phyloP scores from a whole-genome alignment of 805 yeast species.

The Millerozyma acaciae region DNA sequence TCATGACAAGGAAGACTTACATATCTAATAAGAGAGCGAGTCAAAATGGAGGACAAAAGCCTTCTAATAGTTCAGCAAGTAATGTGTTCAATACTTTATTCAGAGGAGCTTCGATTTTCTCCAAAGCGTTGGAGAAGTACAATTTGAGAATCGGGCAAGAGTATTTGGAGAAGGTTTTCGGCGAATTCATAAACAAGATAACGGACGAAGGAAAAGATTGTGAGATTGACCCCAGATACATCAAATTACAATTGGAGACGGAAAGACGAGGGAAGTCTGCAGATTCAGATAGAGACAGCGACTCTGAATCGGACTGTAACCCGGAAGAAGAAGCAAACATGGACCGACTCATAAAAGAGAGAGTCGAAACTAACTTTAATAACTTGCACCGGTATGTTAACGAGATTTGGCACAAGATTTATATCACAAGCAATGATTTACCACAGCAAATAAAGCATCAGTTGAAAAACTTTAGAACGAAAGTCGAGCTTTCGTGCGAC shows the following conservation, averaged over 20 bases:
- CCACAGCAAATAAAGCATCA: slow-evolving; percentile 66
- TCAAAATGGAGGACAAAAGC: slow-evolving; percentile 5
- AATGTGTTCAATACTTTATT: slow-evolving; percentile 47
- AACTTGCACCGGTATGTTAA: slow-evolving; percentile 49
- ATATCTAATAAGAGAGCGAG: slow-evolving; percentile 23
- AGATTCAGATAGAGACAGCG: slow-evolving; percentile 17
- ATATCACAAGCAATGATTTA: slow-evolving; percentile 64
- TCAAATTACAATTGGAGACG: slow-evolving; percentile 36
- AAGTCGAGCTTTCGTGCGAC: slow-evolving; percentile 59
- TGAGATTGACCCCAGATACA: slow-evolving; percentile 76
- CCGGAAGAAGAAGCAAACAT: slow-evolving; percentile 30
- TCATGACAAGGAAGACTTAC: slow-evolving; percentile 41
- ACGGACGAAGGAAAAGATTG: slow-evolving; percentile 50
- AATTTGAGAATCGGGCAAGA: slow-evolving; percentile 76
- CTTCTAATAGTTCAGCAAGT: slow-evolving; percentile 13
- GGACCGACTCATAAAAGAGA: slow-evolving; percentile 16
- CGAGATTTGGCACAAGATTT: slow-evolving; percentile 64
- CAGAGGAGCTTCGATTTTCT: slow-evolving; percentile 79
- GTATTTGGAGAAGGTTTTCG: slow-evolving; percentile 68
- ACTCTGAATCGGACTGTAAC: slow-evolving; percentile 22
- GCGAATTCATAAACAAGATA: slow-evolving; percentile 58
- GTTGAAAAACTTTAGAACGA: slow-evolving; percentile 57
- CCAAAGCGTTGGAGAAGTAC: slow-evolving; percentile 76
- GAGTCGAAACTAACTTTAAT: slow-evolving; percentile 45
- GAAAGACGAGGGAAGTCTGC: slow-evolving; percentile 19